Evolutionary conservation across 208 protist genomes (phyloP), one percentile per base, ranked within the genome.

Genomic region (Phytomonas serpens): DNA sequence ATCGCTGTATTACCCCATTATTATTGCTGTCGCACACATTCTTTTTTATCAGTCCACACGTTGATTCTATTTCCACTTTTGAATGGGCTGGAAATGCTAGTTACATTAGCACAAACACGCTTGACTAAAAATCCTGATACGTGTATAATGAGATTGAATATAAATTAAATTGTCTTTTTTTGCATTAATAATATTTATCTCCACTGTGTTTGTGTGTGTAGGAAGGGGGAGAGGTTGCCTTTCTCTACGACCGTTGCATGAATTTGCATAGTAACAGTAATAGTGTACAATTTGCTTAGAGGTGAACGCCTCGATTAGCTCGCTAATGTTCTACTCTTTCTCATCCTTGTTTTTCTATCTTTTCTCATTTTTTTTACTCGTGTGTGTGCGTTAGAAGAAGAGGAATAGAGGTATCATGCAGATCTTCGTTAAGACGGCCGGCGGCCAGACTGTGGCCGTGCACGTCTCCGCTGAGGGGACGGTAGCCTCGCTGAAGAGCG

Each of bases 391-490:
- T 7, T 19, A 66, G 29, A 71, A 71, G 29, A 76, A 74, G 71
- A 47, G 64, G 51, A 72, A 75, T 51, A 67, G 75, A 63, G 73
- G 76, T 79, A 83, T 71, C 47, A 99, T 98, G 92, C 90, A 96
- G 77, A 88, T 98, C 84, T 97, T 97, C 78, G 82, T 98, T 70
- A 98, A 97, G 88, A 95, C 88, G 64, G 78, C 90, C 47, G 85
- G 80, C 31, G 93, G 92, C 78, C 93, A 87, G 87, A 97, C 93
- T 42, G 85, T 97, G 70, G 86, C 87, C 64, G 85, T 98, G 75
- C 86, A 89, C 74, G 88, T 91, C 62, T 79, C 93, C 66, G 81
- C 82, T 57, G 81, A 87, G 74, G 89, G 93, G 74, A 97, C 92
- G 64, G 89, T 98, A 40, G 87, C 92, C 63, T 71, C 67, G 68